A percentile compares a stretch with the other conserved stretches of the same genome.
phyloP scores from a whole-genome alignment of 2,329 filamentous ascomycete genomes.

The Aspergillus novoparasiticus region DNA sequence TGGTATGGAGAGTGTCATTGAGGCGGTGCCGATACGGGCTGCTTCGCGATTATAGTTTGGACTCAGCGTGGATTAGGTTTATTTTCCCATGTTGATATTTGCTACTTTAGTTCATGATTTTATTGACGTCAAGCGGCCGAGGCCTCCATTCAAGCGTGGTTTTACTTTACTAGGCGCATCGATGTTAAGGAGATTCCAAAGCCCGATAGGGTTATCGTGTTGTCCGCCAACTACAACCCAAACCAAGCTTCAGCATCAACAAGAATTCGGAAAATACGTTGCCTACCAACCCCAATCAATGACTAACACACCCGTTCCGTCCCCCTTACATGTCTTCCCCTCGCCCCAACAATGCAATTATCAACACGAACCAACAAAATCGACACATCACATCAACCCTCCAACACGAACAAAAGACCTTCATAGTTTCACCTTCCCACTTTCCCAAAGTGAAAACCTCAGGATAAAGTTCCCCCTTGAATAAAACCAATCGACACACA shows the following conservation, averaged over 20 bases:
- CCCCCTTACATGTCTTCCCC: background rate
- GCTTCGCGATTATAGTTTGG: background rate
- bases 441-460: too few relatives aligned
- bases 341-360: background rate
- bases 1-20: slow-evolving; percentile 34
- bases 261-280: background rate
- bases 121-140: background rate
- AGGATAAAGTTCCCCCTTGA: background rate
- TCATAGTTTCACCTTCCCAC: background rate
- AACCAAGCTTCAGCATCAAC: background rate
- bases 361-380: background rate
- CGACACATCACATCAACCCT: background rate
- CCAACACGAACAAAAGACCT: background rate
- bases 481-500: background rate
- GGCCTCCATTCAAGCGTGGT: too few relatives aligned
- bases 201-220: background rate
- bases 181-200: background rate
- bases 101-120: background rate
- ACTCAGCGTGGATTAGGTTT: background rate
- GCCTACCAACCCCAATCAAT: background rate
- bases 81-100: background rate
- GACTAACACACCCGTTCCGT: background rate
- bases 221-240: background rate
- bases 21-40: slow-evolving; percentile 22
- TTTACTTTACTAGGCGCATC: background rate